phyloP scores from a whole-genome alignment of 2,329 filamentous ascomycete genomes.

The Xylariales sp. region DNA sequence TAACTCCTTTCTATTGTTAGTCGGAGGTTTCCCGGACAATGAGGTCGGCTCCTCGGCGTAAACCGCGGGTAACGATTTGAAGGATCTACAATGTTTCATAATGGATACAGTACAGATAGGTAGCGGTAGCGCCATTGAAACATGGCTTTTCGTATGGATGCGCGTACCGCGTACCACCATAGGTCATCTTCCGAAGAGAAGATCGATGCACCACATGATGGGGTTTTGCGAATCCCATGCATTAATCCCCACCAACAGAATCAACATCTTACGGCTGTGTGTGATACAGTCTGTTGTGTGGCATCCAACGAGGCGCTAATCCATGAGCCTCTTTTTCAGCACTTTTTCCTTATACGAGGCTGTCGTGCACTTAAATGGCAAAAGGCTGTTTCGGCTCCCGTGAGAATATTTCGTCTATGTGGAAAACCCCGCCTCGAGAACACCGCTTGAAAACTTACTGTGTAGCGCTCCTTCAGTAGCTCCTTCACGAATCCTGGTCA shows the following conservation, averaged over 20 bases:
- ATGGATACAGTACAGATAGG: slow-evolving; percentile 6
- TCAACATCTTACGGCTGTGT: not conserved
- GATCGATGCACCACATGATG: slow-evolving; percentile 31
- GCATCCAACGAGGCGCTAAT: slow-evolving; percentile 8
- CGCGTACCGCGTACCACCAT: slow-evolving; percentile 16
- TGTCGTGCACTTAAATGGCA: not conserved
- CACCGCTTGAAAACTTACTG: not conserved
- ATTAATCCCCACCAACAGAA: slow-evolving; percentile 18
- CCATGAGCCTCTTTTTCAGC: slow-evolving; percentile 8
- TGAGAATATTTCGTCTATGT: not conserved
- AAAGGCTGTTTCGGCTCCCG: not conserved
- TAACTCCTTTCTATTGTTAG: not conserved
- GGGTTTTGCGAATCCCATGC: slow-evolving; percentile 35
- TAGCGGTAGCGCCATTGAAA: slow-evolving; percentile 12
- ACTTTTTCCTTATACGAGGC: not conserved
- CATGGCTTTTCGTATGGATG: slow-evolving; percentile 1
- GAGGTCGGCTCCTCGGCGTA: slow-evolving; percentile 1
- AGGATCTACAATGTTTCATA: slow-evolving; percentile 17
- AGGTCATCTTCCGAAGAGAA: slow-evolving; percentile 12
- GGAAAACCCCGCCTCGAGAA: not conserved
- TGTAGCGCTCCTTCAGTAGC: not conserved
- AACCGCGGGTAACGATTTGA: slow-evolving; percentile 15
- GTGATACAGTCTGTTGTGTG: not conserved
- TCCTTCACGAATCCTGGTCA: not conserved
- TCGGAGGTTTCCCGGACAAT: not conserved